phyloP scores from a whole-genome alignment of 495 filamentous ascomycete species.

The Hypoxylon trugodes region DNA sequence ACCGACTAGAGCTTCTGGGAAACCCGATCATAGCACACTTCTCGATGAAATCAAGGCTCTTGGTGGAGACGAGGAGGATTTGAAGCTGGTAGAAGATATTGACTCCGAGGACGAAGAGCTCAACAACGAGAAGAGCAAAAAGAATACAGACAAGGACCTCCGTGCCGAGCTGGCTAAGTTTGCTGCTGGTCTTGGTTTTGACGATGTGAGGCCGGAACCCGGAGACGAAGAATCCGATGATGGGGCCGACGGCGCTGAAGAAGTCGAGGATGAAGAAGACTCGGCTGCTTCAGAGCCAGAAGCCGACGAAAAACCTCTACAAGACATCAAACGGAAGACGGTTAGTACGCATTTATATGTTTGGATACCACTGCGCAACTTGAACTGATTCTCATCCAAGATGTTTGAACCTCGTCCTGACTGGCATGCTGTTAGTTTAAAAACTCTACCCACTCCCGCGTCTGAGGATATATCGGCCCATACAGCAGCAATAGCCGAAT shows the following conservation, averaged over 20 bases:
- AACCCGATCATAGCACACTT: constrained; percentile 48
- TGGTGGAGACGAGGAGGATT: constrained; percentile 79
- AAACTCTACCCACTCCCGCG: constrained; percentile 57
- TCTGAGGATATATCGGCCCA: constrained; percentile 61
- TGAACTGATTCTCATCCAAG: constrained; percentile 54
- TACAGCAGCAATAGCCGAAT: constrained; percentile 68
- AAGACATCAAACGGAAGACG: constrained; percentile 48
- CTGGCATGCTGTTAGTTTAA: constrained; percentile 78
- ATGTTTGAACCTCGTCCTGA: constrained; percentile 80
- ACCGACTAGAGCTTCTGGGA: constrained; percentile 47
- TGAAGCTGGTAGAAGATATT: constrained; percentile 68
- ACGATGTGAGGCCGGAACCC: constrained; percentile 44
- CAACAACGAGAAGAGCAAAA: constrained; percentile 41
- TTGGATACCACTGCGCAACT: background rate
- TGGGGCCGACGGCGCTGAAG: constrained; percentile 35
- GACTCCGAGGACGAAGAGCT: constrained; percentile 70
- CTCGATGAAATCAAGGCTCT: constrained; percentile 78
- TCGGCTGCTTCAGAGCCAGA: constrained; percentile 18
- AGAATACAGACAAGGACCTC: constrained; percentile 47
- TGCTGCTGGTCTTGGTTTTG: constrained; percentile 56
- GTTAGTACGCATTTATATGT: constrained; percentile 49
- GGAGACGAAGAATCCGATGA: constrained; percentile 44
- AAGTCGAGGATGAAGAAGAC: constrained; percentile 37
- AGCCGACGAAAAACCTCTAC: constrained; percentile 20
- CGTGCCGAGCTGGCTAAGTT: constrained; percentile 55